These are phyloP conservation scores for Biscutella auriculata DNA, from an alignment of 441 rosid genomes.

Conservation along the genomic window DNA sequence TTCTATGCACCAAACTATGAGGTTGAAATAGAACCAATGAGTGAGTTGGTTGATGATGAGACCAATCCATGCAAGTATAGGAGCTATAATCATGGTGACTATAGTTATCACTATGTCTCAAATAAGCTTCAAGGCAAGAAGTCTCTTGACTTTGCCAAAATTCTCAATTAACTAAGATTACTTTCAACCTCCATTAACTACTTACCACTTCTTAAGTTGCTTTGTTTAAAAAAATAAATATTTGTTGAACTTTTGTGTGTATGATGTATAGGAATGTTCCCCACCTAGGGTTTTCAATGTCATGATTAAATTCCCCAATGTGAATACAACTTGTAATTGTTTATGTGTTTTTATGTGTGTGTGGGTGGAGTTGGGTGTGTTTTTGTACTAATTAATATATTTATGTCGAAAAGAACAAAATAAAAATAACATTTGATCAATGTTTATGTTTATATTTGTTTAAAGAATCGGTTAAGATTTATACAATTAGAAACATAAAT, in stretches of 20 bases:
- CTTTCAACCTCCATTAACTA: constrained; percentile 13
- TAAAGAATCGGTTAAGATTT: too few relatives aligned
- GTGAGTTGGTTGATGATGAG: constrained; percentile 56
- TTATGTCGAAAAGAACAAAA: background rate
- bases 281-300: constrained; percentile 19
- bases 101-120: constrained; percentile 68
- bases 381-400: background rate
- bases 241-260: constrained; percentile 13
- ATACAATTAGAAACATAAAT: too few relatives aligned
- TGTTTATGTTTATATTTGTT: background rate
- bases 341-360: background rate
- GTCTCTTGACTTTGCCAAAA: constrained; percentile 73
- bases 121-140: constrained; percentile 81
- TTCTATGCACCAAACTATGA: constrained; percentile 94
- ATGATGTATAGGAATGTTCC: constrained; percentile 19
- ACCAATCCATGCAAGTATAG: constrained; percentile 68
- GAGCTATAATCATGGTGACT: constrained; percentile 79
- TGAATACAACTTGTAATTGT: constrained; percentile 20
- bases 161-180: constrained; percentile 25
- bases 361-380: constrained; percentile 8
- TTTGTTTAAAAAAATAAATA: background rate
- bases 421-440: background rate
- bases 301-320: constrained; percentile 19
- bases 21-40: constrained; percentile 62
- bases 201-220: constrained; percentile 10